Evolutionary conservation across 306 rosid genomes (phyloP), one percentile per base, ranked within the genome.

Genomic region (Astragalus membranaceus): DNA sequence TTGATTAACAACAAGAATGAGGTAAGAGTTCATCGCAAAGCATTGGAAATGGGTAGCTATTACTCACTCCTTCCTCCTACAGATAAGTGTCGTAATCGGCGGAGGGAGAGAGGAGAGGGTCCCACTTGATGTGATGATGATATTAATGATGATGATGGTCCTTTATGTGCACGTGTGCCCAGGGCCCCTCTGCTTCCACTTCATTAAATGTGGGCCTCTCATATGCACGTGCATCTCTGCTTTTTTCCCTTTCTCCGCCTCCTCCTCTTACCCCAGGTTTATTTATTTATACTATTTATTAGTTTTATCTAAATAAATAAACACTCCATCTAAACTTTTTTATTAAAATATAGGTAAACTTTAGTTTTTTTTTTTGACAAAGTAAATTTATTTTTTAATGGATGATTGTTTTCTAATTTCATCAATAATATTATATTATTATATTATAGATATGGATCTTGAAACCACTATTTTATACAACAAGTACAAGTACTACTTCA

Each of bases 141-240:
- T 72, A n/a, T 13, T 9, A n/a, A 56, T 70, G 77, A 60, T 58
- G 23, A 67, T 8, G 23, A 44, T 10, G 33, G 13, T 47, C 26
- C 65, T 66, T 67, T 67, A 60, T 72, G 85, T 72, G 89, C 82
- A 85, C 81, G 90, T 83, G 92, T 87, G 88, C 76, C 79, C 51
- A 63, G 81, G 82, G 49, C 60, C 83, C 83, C 83, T 49, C 55
- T 63, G 56, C 53, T 73, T 75, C 10, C 83, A 73, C 77, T 78
- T 87, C 75, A 79, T 81, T 77, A 39, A 82, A 72, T 85, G 78
- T 85, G 89, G 97, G 89, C 72, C 85, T 56, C 76, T 73, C 77
- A 56, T 79, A 14, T 84, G 90, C 97, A 88, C 98, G 92, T 90
- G 95, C 91, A 77, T 76, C 13, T 14, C 46, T 82, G 75, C 87